Evolutionary conservation across 2,329 filamentous ascomycete genomes (phyloP), one percentile per base, ranked within the genome.

Genomic region (Colletotrichum zoysiae): DNA sequence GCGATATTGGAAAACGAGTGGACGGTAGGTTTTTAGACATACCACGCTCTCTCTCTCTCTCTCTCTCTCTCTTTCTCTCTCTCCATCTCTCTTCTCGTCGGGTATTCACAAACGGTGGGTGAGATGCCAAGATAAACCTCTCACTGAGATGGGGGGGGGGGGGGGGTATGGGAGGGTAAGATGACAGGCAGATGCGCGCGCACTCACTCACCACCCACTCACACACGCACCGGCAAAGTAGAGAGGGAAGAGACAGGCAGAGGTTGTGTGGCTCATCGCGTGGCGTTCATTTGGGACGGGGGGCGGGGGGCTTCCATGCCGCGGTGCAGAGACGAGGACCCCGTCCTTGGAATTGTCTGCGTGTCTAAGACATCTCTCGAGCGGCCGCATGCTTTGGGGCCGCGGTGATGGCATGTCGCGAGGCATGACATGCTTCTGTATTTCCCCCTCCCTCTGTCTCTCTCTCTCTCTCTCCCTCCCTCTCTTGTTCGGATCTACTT

Each of bases 351-450:
- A 38, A 38, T 53, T 16, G 23, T n/a, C 44, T 40, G 66, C 18
- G 38, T 67, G 71, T 72, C 71, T 71, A 14, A 72, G 71, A 73
- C 69, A 74, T 65, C 73, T 30, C 44, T 66, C 46, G n/a, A 26
- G 38, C 50, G 51, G 58, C 51, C 59, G 67, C 67, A 66, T 63
- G 71, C 58, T 66, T 73, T 73, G 56, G 20, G 57, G 55, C 33
- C 50, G 23, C 68, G 68, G 23, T 46, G 57, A 61, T 50, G 58
- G 18, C 58, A 35, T 48, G 42, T 18, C 33, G 7, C 40, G 40
- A 2, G 14, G 5, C 50, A 38, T 56, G 30, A 23, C 53, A 56
- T 50, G 30, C 48, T 60, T 18, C 23, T 12, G 5, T n/a, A 16
- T 20, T 20, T 8, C 44, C 18, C 30, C 30, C 30, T 30, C 30